These are phyloP conservation scores for Coemansia guatemalensis DNA, from an alignment of 192 early-diverging fungal species.

Conservation along the genomic window DNA sequence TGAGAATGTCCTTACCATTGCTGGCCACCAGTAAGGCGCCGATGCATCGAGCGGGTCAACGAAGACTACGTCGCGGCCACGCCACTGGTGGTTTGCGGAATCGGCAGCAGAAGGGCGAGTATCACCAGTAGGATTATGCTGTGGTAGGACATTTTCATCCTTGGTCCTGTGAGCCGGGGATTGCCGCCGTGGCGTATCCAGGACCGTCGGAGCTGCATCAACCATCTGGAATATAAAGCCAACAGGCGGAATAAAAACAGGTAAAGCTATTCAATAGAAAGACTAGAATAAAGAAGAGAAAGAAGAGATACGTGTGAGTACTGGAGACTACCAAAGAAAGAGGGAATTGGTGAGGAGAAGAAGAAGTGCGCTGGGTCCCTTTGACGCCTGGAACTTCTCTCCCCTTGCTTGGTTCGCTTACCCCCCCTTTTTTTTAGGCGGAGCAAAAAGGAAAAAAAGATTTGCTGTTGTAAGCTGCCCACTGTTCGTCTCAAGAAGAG, in stretches of 20 bases:
- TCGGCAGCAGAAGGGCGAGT: background rate
- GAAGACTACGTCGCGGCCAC: conserved; percentile 59
- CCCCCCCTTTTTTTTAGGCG: background rate
- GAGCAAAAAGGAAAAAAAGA: background rate
- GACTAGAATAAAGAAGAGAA: conserved; percentile 6
- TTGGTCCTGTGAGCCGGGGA: conserved; percentile 3
- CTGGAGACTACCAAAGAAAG: background rate
- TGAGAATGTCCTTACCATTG: conserved; percentile 45
- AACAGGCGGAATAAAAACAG: background rate
- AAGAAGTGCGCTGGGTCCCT: background rate
- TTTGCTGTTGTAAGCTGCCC: background rate
- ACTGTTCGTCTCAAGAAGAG: background rate
- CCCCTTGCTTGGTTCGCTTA: background rate
- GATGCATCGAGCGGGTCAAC: conserved; percentile 63
- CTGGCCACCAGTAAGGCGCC: conserved; percentile 66
- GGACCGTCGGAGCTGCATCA: conserved; percentile 1
- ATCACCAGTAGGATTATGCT: background rate
- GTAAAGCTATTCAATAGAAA: background rate
- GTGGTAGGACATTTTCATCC: background rate
- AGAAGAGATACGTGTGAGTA: background rate
- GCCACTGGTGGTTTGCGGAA: conserved; percentile 20
- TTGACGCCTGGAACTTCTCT: background rate
- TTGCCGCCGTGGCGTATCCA: conserved; percentile 11
- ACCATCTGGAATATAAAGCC: conserved; percentile 7
- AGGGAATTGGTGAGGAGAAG: background rate